Evolutionary conservation across 1,284 basidiomycete genomes (phyloP).

Genomic region (Sporisorium exsertum): DNA sequence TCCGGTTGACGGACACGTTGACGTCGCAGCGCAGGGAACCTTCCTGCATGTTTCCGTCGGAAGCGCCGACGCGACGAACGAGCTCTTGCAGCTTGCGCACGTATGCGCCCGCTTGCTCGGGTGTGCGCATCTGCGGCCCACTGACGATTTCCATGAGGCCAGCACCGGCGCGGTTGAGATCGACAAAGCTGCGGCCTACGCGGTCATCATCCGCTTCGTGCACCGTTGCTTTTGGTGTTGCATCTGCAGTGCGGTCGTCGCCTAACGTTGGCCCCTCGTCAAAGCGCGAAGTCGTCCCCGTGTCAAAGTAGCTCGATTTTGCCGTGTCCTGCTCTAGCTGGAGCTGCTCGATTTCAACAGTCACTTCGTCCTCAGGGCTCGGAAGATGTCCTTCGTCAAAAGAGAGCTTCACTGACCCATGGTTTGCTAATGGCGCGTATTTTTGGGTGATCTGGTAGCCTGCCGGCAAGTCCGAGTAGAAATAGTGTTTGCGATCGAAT

Average conservation of each 20-base stretch:
- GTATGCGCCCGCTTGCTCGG: conserved; percentile 91
- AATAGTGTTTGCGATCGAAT: conserved; percentile 94
- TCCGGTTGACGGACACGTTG: conserved; percentile 79
- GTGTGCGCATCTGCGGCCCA: conserved; percentile 87
- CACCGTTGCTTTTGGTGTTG: background rate
- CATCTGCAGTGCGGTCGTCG: background rate
- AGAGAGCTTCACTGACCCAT: conserved; percentile 76
- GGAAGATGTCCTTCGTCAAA: conserved; percentile 63
- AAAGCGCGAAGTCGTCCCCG: conserved; percentile 66
- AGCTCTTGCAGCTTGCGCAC: conserved; percentile 85
- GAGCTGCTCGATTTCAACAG: conserved; percentile 88
- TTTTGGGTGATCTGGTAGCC: conserved; percentile 98
- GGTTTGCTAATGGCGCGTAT: conserved; percentile 84
- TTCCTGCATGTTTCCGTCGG: conserved; percentile 97
- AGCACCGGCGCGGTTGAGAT: conserved; percentile 89
- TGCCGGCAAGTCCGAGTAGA: conserved; percentile 91
- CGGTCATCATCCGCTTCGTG: conserved; percentile 71
- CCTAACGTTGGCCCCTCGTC: background rate
- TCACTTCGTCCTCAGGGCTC: conserved; percentile 70
- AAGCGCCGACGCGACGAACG: conserved; percentile 84
- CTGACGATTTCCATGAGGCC: conserved; percentile 97
- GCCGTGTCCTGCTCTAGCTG: conserved; percentile 98
- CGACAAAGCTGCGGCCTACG: conserved; percentile 73
- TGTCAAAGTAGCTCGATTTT: conserved; percentile 78
- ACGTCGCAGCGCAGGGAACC: conserved; percentile 84